Conservation (phyloP, 2,329 filamentous ascomycete genomes). For the Exophiala dermatitidis region DNA sequence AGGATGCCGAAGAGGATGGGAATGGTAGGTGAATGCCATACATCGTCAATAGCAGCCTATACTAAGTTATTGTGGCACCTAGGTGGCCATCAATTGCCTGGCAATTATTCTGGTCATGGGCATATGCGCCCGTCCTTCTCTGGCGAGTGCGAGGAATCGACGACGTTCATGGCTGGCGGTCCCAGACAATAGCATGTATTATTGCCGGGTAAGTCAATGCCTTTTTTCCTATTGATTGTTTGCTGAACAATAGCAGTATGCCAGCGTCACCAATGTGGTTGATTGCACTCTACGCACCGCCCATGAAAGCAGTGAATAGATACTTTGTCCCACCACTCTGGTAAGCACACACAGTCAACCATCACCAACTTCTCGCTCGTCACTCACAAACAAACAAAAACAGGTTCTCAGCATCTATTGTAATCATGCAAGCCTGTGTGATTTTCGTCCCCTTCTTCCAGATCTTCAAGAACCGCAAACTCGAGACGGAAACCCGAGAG, state of each 20-base stretch:
- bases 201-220: slow-evolving; percentile 35
- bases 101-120: slow-evolving; percentile 58
- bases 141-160: slow-evolving; percentile 55
- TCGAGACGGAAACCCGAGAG: slow-evolving; percentile 33
- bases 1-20: slow-evolving; percentile 49
- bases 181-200: slow-evolving; percentile 52
- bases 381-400: background rate
- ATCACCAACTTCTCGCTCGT: background rate
- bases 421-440: slow-evolving; percentile 57
- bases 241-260: slow-evolving; percentile 38
- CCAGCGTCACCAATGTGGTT: slow-evolving; percentile 63
- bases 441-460: slow-evolving; percentile 58
- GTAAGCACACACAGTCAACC: slow-evolving; percentile 32
- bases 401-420: slow-evolving; percentile 52
- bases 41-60: background rate
- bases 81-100: slow-evolving; percentile 57
- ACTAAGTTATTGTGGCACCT: slow-evolving; percentile 3
- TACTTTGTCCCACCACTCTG: slow-evolving; percentile 57
- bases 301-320: slow-evolving; percentile 40
- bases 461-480: slow-evolving; percentile 37
- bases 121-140: slow-evolving; percentile 55
- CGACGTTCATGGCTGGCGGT: slow-evolving; percentile 60
- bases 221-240: background rate
- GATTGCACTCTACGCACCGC: slow-evolving; percentile 47
- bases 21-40: slow-evolving; percentile 46